Evolutionary conservation across 352 stramenopile genomes (phyloP).

Genomic region (Globisporangium nagaii): DNA sequence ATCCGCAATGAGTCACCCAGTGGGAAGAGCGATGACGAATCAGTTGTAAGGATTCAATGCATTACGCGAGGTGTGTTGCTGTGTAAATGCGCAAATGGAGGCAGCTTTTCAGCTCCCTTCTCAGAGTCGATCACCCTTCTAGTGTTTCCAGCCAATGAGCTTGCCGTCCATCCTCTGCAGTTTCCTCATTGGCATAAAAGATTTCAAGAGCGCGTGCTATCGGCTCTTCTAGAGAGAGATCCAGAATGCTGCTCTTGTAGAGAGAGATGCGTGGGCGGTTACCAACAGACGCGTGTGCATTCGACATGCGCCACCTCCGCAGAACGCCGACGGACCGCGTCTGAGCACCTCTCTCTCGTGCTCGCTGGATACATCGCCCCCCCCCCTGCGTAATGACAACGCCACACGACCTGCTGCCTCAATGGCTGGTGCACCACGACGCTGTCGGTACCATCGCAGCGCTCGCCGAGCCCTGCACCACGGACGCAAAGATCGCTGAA

Average conservation of each 20-base stretch:
- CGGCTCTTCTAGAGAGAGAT: background rate
- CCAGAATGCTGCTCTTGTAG: background rate
- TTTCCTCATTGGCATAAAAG: no score
- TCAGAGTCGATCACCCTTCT: no score
- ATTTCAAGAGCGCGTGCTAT: no score
- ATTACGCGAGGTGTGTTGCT: no score
- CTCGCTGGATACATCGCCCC: background rate
- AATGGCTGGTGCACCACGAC: slow-evolving; percentile 10
- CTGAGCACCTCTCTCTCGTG: background rate
- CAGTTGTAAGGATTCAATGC: no score
- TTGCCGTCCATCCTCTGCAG: no score
- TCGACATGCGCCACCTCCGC: background rate
- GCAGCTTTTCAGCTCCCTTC: no score
- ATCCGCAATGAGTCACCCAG: no score
- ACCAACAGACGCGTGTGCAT: background rate
- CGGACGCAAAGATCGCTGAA: background rate
- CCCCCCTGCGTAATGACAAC: background rate
- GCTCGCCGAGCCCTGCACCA: background rate
- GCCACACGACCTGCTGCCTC: slow-evolving; percentile 2
- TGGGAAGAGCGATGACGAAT: no score
- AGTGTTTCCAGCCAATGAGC: no score
- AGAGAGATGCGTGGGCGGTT: background rate
- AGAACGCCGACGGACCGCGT: background rate
- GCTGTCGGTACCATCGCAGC: background rate
- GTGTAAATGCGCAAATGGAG: no score